phyloP scores from a whole-genome alignment of 352 stramenopile species.

The Pythium utonaiense region DNA sequence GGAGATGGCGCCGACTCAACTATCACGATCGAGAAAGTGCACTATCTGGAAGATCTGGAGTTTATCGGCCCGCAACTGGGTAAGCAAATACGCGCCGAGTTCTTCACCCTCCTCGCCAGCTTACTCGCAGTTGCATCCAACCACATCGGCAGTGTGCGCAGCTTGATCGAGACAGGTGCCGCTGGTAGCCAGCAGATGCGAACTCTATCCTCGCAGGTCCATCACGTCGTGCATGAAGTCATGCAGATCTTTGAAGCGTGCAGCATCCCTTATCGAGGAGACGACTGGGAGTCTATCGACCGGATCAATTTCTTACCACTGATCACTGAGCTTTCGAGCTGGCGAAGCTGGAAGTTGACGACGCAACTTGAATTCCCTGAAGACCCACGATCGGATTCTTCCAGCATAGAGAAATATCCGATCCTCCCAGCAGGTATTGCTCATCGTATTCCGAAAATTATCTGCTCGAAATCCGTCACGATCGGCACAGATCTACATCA shows the following conservation, averaged over 20 bases:
- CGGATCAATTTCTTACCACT: slow-evolving; percentile 57
- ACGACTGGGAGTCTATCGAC: slow-evolving; percentile 62
- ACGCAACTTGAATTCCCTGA: slow-evolving; percentile 52
- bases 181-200: slow-evolving; percentile 2
- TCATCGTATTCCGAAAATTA: slow-evolving; percentile 63
- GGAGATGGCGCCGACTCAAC: neutral
- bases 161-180: neutral
- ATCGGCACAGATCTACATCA: slow-evolving; percentile 66
- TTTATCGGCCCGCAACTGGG: slow-evolving; percentile 49
- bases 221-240: slow-evolving; percentile 62
- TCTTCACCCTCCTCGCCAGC: slow-evolving; percentile 61
- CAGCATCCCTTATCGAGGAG: slow-evolving; percentile 62
- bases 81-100: slow-evolving; percentile 48
- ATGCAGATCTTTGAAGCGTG: slow-evolving; percentile 74
- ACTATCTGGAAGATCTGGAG: slow-evolving; percentile 72
- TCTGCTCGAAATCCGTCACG: slow-evolving; percentile 58
- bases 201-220: slow-evolving; percentile 33
- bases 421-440: slow-evolving; percentile 59
- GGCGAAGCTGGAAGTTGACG: slow-evolving; percentile 71
- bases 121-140: slow-evolving; percentile 41
- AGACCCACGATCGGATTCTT: slow-evolving; percentile 27
- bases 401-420: slow-evolving; percentile 30
- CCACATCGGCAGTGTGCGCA: slow-evolving; percentile 12
- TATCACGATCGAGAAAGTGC: slow-evolving; percentile 53
- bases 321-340: slow-evolving; percentile 70